phyloP scores from a whole-genome alignment of 805 yeast genomes.

The Yamadazyma sp. region DNA sequence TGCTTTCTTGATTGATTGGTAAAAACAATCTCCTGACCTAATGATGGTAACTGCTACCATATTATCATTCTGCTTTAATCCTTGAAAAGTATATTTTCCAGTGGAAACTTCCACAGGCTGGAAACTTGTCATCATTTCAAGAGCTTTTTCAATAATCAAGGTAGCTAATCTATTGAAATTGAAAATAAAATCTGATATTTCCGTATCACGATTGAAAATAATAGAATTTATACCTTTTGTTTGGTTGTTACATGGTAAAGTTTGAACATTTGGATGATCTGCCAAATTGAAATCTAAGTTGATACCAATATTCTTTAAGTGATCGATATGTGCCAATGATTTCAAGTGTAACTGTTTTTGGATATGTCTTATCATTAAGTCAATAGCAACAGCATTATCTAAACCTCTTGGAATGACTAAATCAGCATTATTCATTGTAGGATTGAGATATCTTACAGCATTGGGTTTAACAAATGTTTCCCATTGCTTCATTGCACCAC shows the following conservation, averaged over 20 bases:
- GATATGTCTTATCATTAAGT: constrained; percentile 75
- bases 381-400: constrained; percentile 77
- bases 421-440: constrained; percentile 78
- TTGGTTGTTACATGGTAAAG: constrained; percentile 59
- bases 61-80: constrained; percentile 47
- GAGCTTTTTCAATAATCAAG: constrained; percentile 63
- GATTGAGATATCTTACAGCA: constrained; percentile 69
- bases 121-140: constrained; percentile 51
- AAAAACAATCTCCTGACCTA: constrained; percentile 91
- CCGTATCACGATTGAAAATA: constrained; percentile 51
- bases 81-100: constrained; percentile 17
- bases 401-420: constrained; percentile 88
- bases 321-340: constrained; percentile 63
- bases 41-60: constrained; percentile 75
- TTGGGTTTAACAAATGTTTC: constrained; percentile 88
- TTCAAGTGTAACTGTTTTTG: constrained; percentile 65
- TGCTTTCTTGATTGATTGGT: constrained; percentile 70
- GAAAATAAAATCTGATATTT: constrained; percentile 77
- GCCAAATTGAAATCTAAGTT: constrained; percentile 28
- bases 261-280: constrained; percentile 27
- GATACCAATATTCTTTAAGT: constrained; percentile 56
- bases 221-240: constrained; percentile 69
- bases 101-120: constrained; percentile 28
- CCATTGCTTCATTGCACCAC: constrained; percentile 88
- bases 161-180: constrained; percentile 82